Evolutionary conservation across 139 green algal genomes (phyloP), one percentile per base, ranked within the genome.

Genomic region (Closterium sp.): DNA sequence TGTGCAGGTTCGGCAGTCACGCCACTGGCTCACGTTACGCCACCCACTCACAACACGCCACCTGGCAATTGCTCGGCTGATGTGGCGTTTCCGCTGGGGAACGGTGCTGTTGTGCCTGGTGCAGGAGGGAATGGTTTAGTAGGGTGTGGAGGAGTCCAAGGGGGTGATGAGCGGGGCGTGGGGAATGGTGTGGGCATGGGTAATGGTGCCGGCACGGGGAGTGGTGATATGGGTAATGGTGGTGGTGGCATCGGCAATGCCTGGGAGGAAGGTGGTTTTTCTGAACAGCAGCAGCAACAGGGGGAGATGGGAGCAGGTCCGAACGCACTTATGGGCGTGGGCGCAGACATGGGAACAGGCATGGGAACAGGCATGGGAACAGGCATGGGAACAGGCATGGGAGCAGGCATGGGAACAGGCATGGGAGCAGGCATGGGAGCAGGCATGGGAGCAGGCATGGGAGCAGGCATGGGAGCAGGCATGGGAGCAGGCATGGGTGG

Each of bases 41-140:
- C n/a, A n/a, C n/a, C n/a, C n/a, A n/a, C 34, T 94, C 30, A 27
- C 88, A 9, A 6, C 31, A 62, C 27, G 62, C 17, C 62, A 24
- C 62, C 19, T 79, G 62, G 62, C 19, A 79, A 27, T 79, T 13
- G 62, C 62, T 6, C 62, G 7, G 62, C 13, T 79, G 62, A 79
- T 4, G 62, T 79, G 62, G 62, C 62, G 19, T 70, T 70, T 70
- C 50, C 11, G 21, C 17, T 79, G 62, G 62, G 62, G 19, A 79
- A 27, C 19, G 17, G 62, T 24, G 5, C 62, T 79, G 5, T 19
- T 13, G 45, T 4, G 45, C 4, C 11, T 2, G 45, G 45, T 22
- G 45, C 10, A 70, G 13, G 89, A 91, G 10, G 92, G 93, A 3
- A 24, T 79, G 62, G 62, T 6, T 79, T 79, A 24, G 34, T 94